Conservation (phyloP, 495 filamentous ascomycete genomes). For the Darksidea phi region DNA sequence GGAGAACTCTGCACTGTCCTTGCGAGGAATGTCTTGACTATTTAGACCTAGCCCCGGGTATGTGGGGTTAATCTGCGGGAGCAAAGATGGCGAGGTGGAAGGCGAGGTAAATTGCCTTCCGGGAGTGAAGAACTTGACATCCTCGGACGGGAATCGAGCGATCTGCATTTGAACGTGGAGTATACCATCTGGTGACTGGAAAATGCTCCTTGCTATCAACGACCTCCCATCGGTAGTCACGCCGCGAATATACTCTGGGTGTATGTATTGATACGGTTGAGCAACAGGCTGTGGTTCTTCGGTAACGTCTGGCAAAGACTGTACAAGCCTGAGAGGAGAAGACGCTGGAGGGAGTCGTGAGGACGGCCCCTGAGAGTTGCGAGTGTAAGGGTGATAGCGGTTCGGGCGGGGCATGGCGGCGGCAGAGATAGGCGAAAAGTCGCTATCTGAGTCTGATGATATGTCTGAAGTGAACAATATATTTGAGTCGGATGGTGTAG, state of each 20-base stretch:
- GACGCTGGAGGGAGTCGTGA: neutral
- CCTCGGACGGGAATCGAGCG: neutral
- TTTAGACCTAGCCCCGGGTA: neutral
- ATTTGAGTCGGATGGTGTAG: neutral
- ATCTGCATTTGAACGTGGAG: constrained; percentile 18
- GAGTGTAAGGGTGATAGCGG: constrained; percentile 27
- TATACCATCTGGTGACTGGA: constrained; percentile 11
- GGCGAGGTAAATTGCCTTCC: neutral
- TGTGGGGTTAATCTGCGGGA: neutral
- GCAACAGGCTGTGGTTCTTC: neutral
- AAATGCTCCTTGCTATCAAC: constrained; percentile 2
- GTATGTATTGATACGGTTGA: neutral
- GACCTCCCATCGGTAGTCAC: constrained; percentile 10
- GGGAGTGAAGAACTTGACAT: neutral
- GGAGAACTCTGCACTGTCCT: neutral
- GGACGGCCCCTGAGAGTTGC: neutral
- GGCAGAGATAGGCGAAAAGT: neutral
- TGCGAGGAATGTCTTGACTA: neutral
- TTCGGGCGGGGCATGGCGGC: constrained; percentile 23
- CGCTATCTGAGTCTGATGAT: too few relatives aligned
- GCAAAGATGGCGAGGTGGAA: neutral
- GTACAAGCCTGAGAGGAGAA: neutral
- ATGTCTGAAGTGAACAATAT: neutral
- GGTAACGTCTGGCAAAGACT: neutral
- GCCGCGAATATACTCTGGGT: constrained; percentile 13